phyloP scores from a whole-genome alignment of 2,329 filamentous ascomycete genomes.

The Fusarium temperatum region DNA sequence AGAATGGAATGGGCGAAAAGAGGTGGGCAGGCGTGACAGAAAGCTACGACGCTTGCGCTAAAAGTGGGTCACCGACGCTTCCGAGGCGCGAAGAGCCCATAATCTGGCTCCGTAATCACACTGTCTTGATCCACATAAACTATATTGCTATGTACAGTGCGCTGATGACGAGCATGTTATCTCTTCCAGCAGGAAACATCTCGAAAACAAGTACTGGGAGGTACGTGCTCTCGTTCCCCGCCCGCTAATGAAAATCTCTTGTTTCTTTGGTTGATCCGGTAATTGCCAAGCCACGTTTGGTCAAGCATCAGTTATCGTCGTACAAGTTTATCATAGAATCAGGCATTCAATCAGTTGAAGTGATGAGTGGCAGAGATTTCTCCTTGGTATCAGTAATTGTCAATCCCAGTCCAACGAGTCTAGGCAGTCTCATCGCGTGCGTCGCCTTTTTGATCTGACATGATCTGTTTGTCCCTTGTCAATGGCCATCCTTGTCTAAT shows the following conservation, averaged over 20 bases:
- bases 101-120: not conserved
- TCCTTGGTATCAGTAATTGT: constrained; percentile 7
- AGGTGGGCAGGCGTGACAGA: constrained; percentile 43
- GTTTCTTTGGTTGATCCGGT: constrained; percentile 22
- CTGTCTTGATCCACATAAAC: not conserved
- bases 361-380: not conserved
- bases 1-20: constrained; percentile 43
- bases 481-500: not conserved
- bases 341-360: constrained; percentile 12
- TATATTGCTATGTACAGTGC: not conserved
- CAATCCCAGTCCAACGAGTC: not conserved
- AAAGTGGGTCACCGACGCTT: constrained; percentile 24
- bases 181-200: constrained; percentile 25
- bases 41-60: constrained; percentile 34
- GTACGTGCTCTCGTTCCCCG: constrained; percentile 31
- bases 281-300: constrained; percentile 30
- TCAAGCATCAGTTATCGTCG: constrained; percentile 22
- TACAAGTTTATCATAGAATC: constrained; percentile 15
- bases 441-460: not conserved
- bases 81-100: constrained; percentile 2
- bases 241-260: constrained; percentile 6
- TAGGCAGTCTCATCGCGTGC: not conserved
- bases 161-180: not conserved
- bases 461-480: not conserved
- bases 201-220: constrained; percentile 35